Evolutionary conservation across 306 rosid genomes (phyloP).

Genomic region (Quillaja saponaria): DNA sequence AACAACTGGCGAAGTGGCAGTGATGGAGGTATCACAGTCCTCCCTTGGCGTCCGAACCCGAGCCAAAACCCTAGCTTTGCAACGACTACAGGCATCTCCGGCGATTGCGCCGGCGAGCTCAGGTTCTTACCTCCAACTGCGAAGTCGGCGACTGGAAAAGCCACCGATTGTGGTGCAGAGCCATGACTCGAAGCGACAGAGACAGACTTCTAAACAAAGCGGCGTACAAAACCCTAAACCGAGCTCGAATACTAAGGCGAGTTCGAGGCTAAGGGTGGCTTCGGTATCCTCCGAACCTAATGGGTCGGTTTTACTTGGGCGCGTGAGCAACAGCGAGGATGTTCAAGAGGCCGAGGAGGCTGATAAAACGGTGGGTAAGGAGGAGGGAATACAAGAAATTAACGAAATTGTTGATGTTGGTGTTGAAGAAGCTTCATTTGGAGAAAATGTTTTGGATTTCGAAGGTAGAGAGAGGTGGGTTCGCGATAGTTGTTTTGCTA

Average conservation of each 20-base stretch:
- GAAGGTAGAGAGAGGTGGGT: conserved; percentile 94
- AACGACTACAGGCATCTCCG: conserved; percentile 41
- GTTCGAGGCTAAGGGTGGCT: conserved; percentile 43
- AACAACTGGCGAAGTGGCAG: conserved; percentile 53
- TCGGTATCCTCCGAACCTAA: conserved; percentile 33
- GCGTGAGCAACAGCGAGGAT: conserved; percentile 16
- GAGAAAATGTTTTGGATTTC: conserved; percentile 80
- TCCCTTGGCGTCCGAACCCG: conserved; percentile 85
- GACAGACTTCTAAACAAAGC: conserved; percentile 13
- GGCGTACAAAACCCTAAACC: conserved; percentile 41
- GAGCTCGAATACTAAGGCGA: conserved; percentile 29
- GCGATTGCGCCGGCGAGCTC: conserved; percentile 35
- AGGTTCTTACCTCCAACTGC: conserved; percentile 79
- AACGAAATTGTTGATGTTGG: conserved; percentile 38
- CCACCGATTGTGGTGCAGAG: conserved; percentile 32
- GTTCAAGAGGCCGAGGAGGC: conserved; percentile 15
- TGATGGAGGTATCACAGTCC: conserved; percentile 63
- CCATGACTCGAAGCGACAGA: conserved; percentile 43
- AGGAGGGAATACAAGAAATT: conserved; percentile 23
- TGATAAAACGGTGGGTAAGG: conserved; percentile 12
- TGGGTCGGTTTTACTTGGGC: conserved; percentile 30
- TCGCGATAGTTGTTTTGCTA: neutral
- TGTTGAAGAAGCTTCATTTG: conserved; percentile 68
- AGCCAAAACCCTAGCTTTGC: conserved; percentile 88
- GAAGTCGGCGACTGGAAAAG: conserved; percentile 76